Base-by-base conservation (phyloP, 352 stramenopile species). In the Globisporangium cylindrosporum region DNA sequence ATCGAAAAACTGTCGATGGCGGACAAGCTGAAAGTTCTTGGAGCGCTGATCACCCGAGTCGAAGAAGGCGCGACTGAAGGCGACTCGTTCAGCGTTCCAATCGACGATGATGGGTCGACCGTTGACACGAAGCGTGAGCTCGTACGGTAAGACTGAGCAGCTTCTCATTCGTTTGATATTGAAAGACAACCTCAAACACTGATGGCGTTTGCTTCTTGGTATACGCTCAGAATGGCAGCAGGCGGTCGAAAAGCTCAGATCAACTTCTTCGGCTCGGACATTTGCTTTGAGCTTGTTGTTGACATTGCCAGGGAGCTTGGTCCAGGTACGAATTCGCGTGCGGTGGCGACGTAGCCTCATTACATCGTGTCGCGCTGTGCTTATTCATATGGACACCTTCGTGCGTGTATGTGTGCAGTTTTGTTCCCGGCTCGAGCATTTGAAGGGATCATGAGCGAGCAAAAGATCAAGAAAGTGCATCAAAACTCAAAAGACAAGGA, bases 401-500 rank as follows among this genome's bases (percentile, higher is more conserved):
- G 38, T 46, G 14, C 12, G 38, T 18, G 14, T 32, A 8, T 54
- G 15, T 10, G 57, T 54, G 6, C 60, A 95, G 84, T 79, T 22
- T 62, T 93, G 6, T 95, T 93, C 34, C 82, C 85, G 32, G 41
- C 74, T 2, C 86, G 89, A 61, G 77, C 82, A 14, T 93, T 95
- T 58, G 87, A 92, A 78, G 87, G 84, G 3, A 93, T 93, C 57
- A 88, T 95, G 75, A 92, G 79, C 62, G 80, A 92, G 34, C 79
- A 91, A 64, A 89, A 90, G 41, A 77, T 95, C 22, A 80, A 86
- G 43, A 93, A 93, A 65, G 71, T 91, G 5, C 84, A 93, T 64
- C 82, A 92, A 59, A 78, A 79, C 43, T 81, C 76, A 36, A 91
- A 91, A 64, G 78, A 89, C 54, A 92, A 88, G 58, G 81, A 92